Base-by-base conservation (phyloP, 106 monocot species). In the Apostasia shenzhenica region DNA sequence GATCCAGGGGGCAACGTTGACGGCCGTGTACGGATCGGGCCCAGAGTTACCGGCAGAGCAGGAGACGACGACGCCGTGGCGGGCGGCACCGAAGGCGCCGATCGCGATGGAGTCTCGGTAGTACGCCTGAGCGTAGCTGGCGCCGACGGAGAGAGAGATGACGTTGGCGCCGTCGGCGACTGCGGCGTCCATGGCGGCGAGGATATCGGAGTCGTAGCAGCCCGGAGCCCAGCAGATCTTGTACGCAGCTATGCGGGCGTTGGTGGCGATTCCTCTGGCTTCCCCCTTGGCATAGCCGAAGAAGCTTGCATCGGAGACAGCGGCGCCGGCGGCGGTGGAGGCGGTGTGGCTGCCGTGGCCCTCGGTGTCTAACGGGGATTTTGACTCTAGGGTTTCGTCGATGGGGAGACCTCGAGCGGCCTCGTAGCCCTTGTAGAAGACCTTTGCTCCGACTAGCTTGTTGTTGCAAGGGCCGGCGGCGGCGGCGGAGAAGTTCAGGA, bases 281-380 rank as follows among this genome's bases (percentile, higher is more conserved):
- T 65, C 75, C 5, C 97, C 97, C 7, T 45, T 43, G 39, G 89
- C 97, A 60, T 81, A 87, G 41, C 39, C 54, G 62, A 73, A 84
- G 54, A 92, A 76, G 7, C 81, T 81, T 5, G 85, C 89, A 6
- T 63, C 77, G 40, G 50, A 3, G 6, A 89, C 91, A 0, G 54
- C 48, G 5, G 84, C 26, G 14, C 97, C 97, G 10, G 89, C 92
- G 40, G 92, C 92, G 4, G 87, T 97, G 59, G 92, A 89, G 37
- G 97, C 80, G 26, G 84, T 90, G 74, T 97, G 97, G 46, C 79
- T 83, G 13, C 97, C 97, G 58, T 97, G 97, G 1, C 97, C 97
- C 55, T 89, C 84, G 6, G 84, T 86, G 69, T 95, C 91, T 6
- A 86, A 73, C 8, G 91, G 91, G 0, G 91, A 95, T 68, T 71